Percentiles rank a stretch among this genome's conserved stretches.
Evolutionary conservation across 116 monocot species (phyloP).

Genomic region (Trichopus zeylanicus): DNA sequence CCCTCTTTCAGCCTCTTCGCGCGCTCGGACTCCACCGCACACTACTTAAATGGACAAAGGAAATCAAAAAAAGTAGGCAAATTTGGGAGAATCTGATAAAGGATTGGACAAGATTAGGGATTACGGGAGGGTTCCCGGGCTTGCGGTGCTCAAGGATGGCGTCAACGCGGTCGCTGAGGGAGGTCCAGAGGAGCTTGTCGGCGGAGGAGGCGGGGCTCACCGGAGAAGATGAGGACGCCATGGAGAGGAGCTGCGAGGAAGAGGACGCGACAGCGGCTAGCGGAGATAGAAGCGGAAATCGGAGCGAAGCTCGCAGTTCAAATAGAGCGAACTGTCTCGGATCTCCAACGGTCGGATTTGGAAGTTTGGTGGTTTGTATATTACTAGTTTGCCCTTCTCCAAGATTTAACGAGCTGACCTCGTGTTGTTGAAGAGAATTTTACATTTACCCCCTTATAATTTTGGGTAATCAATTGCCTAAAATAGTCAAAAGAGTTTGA

Average conservation of each 20-base stretch:
- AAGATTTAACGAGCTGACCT: too few relatives aligned
- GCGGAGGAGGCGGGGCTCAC: conserved; percentile 48
- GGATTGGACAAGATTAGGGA: conserved; percentile 5
- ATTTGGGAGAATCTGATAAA: not conserved
- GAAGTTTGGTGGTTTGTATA: too few relatives aligned
- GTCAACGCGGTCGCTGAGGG: conserved; percentile 55
- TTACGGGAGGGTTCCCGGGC: not conserved
- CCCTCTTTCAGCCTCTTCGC: conserved; percentile 59
- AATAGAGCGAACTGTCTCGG: too few relatives aligned
- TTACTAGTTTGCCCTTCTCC: too few relatives aligned
- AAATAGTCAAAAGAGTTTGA: too few relatives aligned
- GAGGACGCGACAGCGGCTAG: too few relatives aligned
- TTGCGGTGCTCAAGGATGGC: conserved; percentile 45
- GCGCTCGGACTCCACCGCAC: conserved; percentile 26
- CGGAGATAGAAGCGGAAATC: too few relatives aligned
- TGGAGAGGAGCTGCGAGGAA: conserved; percentile 1
- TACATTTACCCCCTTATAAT: too few relatives aligned
- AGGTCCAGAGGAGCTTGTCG: conserved; percentile 60
- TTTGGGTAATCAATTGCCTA: too few relatives aligned
- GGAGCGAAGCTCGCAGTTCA: too few relatives aligned
- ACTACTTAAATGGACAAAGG: not conserved
- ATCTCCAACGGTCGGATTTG: too few relatives aligned
- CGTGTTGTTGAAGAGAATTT: too few relatives aligned
- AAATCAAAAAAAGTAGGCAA: not conserved
- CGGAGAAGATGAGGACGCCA: conserved; percentile 23